phyloP scores from a whole-genome alignment of 1,284 basidiomycete genomes.

The Cutaneotrichosporon daszewskae region DNA sequence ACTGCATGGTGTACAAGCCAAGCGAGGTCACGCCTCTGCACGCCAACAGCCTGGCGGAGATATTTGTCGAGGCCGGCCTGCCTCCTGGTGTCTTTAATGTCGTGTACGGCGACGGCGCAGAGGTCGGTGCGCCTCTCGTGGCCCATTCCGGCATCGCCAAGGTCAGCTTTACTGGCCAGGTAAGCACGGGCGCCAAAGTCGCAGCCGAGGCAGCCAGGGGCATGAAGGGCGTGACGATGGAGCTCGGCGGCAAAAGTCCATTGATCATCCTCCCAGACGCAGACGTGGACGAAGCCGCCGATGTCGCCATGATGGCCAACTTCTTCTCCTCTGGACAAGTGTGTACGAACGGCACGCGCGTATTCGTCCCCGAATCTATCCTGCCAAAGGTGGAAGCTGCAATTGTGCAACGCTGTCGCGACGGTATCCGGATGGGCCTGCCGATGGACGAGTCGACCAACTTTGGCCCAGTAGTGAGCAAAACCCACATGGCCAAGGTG shows the following conservation, averaged over 20 bases:
- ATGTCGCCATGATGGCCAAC: constrained; percentile 17
- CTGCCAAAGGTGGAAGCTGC: constrained; percentile 6
- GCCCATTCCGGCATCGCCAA: constrained; percentile 13
- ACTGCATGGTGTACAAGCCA: constrained; percentile 20
- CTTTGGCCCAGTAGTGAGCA: constrained; percentile 16
- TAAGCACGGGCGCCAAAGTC: constrained; percentile 12
- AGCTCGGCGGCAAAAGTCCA: constrained; percentile 19
- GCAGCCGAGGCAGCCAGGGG: constrained; percentile 6
- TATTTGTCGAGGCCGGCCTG: constrained; percentile 15
- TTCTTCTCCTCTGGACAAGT: constrained; percentile 17
- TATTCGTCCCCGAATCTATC: constrained; percentile 14
- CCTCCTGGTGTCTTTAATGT: constrained; percentile 17
- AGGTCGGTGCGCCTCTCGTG: constrained; percentile 12
- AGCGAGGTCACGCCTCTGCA: constrained; percentile 16
- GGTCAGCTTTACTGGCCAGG: constrained; percentile 19
- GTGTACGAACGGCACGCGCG: constrained; percentile 19
- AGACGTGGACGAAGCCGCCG: constrained; percentile 16
- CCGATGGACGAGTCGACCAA: constrained; percentile 14
- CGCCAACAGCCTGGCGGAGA: constrained; percentile 12
- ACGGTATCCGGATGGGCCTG: constrained; percentile 15
- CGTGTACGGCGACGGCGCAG: constrained; percentile 13
- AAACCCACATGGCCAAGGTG: constrained; percentile 13
- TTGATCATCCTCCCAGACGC: constrained; percentile 16
- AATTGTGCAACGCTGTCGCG: constrained; percentile 9
- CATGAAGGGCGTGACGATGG: constrained; percentile 20